Base-by-base conservation (phyloP, 768 basidiomycete species). In the Agrocybe pediades region DNA sequence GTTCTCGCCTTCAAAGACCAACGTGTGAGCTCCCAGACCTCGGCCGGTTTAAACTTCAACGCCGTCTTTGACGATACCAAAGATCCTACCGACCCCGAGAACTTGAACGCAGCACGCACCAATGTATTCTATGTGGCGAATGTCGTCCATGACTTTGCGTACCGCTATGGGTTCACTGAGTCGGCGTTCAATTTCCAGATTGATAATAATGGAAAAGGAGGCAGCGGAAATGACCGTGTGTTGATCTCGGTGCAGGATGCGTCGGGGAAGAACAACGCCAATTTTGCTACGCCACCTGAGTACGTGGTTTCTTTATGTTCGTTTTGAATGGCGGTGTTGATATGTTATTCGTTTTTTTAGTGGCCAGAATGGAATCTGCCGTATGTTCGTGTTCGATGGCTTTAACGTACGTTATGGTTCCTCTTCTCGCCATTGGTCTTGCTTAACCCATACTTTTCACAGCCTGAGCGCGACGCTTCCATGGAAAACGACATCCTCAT, bases 41-140 rank as follows among this genome's bases (percentile, higher is more conserved):
- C 55, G 0, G 36, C 71, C 1, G 65, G 58, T 8, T 64, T 71
- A 13, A 67, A 66, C 54, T 80, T 79, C 65, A 61, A 63, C 47
- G 75, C 71, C 55, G 61, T 62, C 0, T 69, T 70, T 49, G 58
- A 68, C 58, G 53, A 70, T 23, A 61, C 55, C 16, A 46, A 55
- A 9, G 68, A 66, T 11, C 82, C 72, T 27, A 76, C 63, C 40
- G 71, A 67, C 45, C 19, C 57, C 2, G 74, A 51, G 46, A 82
- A 84, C 65, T 55, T 77, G 42, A 71, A 82, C 54, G 75, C 80
- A 17, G 84, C 81, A 11, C 71, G 76, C 19, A 77, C 76, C 1
- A 78, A 78, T 60, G 71, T 71, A 3, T 85, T 85, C 70, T 84
- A 83, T 65, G 66, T 83, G 40, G 74, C 76, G 60, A 85, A 85